phyloP scores from a whole-genome alignment of 2,329 filamentous ascomycete species.

The Trichoderma simmonsii region DNA sequence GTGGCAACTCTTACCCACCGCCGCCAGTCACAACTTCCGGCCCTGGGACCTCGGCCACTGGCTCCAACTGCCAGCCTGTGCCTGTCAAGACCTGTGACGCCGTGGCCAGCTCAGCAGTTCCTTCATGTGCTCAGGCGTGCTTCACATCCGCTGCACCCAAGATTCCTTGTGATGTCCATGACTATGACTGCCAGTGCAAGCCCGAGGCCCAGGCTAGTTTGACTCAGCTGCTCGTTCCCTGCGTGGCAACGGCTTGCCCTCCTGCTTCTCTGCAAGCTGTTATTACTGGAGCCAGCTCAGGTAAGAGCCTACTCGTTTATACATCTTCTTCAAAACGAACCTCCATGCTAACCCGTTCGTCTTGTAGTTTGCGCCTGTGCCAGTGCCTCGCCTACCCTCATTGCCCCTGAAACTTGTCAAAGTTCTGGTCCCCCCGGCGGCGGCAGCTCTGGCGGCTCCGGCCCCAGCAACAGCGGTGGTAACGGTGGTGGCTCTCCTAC shows the following conservation, averaged over 20 bases:
- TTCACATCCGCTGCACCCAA: slow-evolving; percentile 27
- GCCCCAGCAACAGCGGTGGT: not conserved
- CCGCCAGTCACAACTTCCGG: not conserved
- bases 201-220: slow-evolving; percentile 25
- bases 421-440: not conserved
- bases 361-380: slow-evolving; percentile 24
- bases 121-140: slow-evolving; percentile 29
- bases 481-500: not conserved
- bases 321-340: not conserved
- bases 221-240: slow-evolving; percentile 28
- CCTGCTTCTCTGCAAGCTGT: slow-evolving; percentile 25
- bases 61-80: slow-evolving; percentile 2
- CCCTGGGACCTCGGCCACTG: not conserved
- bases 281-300: slow-evolving; percentile 27
- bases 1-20: not conserved
- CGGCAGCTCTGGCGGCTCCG: not conserved
- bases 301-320: not conserved
- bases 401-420: not conserved
- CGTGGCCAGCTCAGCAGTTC: slow-evolving; percentile 29
- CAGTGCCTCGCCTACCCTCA: slow-evolving; percentile 7
- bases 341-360: not conserved
- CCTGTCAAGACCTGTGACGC: slow-evolving; percentile 25
- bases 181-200: slow-evolving; percentile 31
- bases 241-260: slow-evolving; percentile 26
- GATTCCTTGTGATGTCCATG: slow-evolving; percentile 27